phyloP scores from a whole-genome alignment of 768 basidiomycete genomes.

The Agaricus sinodeliciosus region DNA sequence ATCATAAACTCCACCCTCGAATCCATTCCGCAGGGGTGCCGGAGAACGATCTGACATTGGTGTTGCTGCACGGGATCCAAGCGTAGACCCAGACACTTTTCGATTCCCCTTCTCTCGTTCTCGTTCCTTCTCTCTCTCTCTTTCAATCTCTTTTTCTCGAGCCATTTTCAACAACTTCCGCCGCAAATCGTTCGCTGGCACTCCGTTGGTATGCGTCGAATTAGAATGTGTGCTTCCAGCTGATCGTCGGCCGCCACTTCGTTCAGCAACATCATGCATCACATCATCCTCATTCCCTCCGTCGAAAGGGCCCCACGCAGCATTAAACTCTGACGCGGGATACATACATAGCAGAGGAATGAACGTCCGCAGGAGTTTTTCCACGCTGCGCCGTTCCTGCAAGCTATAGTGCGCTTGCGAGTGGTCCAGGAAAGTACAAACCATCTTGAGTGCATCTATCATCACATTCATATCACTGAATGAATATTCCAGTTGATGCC shows the following conservation, averaged over 20 bases:
- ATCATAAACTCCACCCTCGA: slow-evolving; percentile 31
- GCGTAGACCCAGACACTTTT: slow-evolving; percentile 23
- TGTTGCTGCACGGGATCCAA: slow-evolving; percentile 36
- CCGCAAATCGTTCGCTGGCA: slow-evolving; percentile 63
- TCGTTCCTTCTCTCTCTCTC: too few species aligned
- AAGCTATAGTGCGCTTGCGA: slow-evolving; percentile 68
- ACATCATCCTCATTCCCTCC: slow-evolving; percentile 37
- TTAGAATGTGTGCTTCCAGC: slow-evolving; percentile 34
- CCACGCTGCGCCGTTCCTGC: slow-evolving; percentile 76
- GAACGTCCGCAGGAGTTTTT: slow-evolving; percentile 79
- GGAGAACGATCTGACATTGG: slow-evolving; percentile 28
- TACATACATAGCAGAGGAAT: slow-evolving; percentile 77
- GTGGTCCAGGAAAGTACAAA: slow-evolving; percentile 88
- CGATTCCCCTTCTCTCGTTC: slow-evolving; percentile 16
- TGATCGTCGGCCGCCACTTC: slow-evolving; percentile 45
- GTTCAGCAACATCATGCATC: slow-evolving; percentile 23
- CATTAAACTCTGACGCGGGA: slow-evolving; percentile 60
- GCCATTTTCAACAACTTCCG: slow-evolving; percentile 76
- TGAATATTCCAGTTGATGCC: slow-evolving; percentile 71
- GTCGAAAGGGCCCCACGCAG: slow-evolving; percentile 51
- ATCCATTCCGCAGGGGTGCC: slow-evolving; percentile 21
- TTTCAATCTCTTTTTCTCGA: slow-evolving; percentile 44
- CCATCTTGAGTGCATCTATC: slow-evolving; percentile 84
- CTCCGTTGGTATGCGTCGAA: slow-evolving; percentile 34
- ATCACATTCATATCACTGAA: slow-evolving; percentile 76